phyloP scores from a whole-genome alignment of 1,139 yeast genomes.

The Yamadazyma aaseri region DNA sequence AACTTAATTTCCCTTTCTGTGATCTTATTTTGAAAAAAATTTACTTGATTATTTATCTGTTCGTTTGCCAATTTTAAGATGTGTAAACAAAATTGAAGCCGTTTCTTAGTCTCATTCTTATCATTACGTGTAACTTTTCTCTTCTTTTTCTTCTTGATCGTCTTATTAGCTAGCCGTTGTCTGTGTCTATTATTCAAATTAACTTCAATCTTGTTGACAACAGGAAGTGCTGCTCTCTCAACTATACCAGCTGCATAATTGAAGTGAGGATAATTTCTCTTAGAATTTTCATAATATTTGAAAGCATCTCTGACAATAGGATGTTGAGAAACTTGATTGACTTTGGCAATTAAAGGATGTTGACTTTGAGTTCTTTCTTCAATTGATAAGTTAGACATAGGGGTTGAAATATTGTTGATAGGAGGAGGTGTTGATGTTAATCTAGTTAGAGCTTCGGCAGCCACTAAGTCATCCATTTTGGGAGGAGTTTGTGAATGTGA shows the following conservation, averaged over 20 bases:
- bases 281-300: constrained; percentile 56
- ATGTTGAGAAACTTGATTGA: constrained; percentile 43
- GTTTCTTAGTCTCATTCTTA: constrained; percentile 60
- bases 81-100: constrained; percentile 71
- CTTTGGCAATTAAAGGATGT: constrained; percentile 46
- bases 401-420: constrained; percentile 13
- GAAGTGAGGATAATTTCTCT: constrained; percentile 54
- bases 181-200: constrained; percentile 43
- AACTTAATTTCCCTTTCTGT: constrained; percentile 20
- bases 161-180: constrained; percentile 20
- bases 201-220: constrained; percentile 50
- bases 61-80: constrained; percentile 74
- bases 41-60: constrained; percentile 64
- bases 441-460: constrained; percentile 43
- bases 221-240: constrained; percentile 61
- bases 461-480: constrained; percentile 16
- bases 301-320: constrained; percentile 59
- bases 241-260: constrained; percentile 67
- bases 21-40: constrained; percentile 50
- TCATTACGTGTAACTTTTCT: constrained; percentile 19
- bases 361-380: constrained; percentile 11
- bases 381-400: constrained; percentile 16
- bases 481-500: constrained; percentile 1
- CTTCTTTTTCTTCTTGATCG: constrained; percentile 20
- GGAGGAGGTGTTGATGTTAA: constrained; percentile 17